Base-by-base conservation (phyloP, 208 protist genomes). In the Acanthamoeba sp. region DNA sequence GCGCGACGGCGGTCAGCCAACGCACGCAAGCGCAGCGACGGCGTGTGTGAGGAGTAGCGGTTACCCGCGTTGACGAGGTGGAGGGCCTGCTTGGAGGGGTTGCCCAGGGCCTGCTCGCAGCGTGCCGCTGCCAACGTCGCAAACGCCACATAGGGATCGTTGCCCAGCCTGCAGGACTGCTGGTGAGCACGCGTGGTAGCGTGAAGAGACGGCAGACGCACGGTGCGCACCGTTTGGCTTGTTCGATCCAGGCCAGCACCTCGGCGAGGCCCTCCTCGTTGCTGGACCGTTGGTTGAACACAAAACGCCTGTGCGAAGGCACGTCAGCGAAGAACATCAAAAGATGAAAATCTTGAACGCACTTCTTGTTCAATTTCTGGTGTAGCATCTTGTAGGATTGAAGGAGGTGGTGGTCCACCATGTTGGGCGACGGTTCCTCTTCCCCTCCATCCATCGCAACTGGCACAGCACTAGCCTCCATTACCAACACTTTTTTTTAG, bases 281-380 rank as follows among this genome's bases (percentile, higher is more conserved):
- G 66, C 40, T 76, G 66, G 66, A 76, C 32, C 66, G 66, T 36
- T 40, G 66, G 66, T 38, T 40, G 66, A 76, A 76, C 36, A 76
- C 66, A 36, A 76, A 76, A 5, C 66, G 66, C 66, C 66, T 76
- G 66, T 40, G 36, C 20, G 66, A 4, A 14, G 5, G 18, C 32
- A 4, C 29, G 34, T 32, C 12, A 40, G 9, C n/a, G 18, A 10
- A 24, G 14, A 76, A 76, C 66, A 1, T 27, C n/a, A 20, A 29
- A 36, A 76, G n/a, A 40, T 76, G 12, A 34, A 69, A 20, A 69
- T 69, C 9, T 9, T 9, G 0, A 69, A 42, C 66, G 66, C 36
- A 76, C 66, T 76, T 76, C n/a, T 76, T 76, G 27, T 4, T 76
- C 36, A 76, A 38, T 76, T 76, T 76, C 66, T 76, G 66, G 40